Evolutionary conservation across 768 basidiomycete genomes (phyloP).

Genomic region (Russula dissimulans): DNA sequence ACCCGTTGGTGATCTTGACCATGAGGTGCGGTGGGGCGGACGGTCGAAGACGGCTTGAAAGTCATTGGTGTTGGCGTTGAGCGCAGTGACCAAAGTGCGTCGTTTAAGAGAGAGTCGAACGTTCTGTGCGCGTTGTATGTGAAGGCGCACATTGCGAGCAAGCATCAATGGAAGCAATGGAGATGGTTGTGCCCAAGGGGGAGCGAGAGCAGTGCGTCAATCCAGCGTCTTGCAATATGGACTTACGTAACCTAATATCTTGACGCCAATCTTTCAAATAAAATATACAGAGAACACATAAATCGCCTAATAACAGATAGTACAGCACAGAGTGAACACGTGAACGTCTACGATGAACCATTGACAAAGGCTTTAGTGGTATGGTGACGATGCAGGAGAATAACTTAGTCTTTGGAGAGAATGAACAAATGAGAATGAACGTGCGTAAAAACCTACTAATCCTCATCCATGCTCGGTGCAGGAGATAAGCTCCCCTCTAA

Average conservation of each 20-base stretch:
- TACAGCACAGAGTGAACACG: constrained; percentile 2
- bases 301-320: background rate
- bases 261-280: background rate
- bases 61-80: constrained; percentile 37
- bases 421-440: constrained; percentile 16
- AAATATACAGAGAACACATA: background rate
- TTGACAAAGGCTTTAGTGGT: constrained; percentile 8
- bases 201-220: no score
- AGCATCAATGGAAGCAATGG: constrained; percentile 18
- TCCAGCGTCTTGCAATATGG: no score
- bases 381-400: constrained; percentile 10
- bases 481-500: constrained; percentile 39
- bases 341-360: constrained; percentile 7
- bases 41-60: constrained; percentile 67
- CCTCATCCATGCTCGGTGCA: constrained; percentile 30
- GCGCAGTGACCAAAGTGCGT: constrained; percentile 20
- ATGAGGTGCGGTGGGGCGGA: constrained; percentile 36
- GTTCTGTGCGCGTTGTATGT: constrained; percentile 3
- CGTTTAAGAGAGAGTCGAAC: background rate
- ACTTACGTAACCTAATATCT: no score
- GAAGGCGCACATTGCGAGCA: constrained; percentile 17
- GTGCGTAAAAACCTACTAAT: constrained; percentile 7
- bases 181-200: background rate
- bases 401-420: constrained; percentile 11
- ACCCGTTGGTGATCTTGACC: constrained; percentile 53